Conservation (phyloP, 345 rosid species). For the Cardamine chenopodiifolia region DNA sequence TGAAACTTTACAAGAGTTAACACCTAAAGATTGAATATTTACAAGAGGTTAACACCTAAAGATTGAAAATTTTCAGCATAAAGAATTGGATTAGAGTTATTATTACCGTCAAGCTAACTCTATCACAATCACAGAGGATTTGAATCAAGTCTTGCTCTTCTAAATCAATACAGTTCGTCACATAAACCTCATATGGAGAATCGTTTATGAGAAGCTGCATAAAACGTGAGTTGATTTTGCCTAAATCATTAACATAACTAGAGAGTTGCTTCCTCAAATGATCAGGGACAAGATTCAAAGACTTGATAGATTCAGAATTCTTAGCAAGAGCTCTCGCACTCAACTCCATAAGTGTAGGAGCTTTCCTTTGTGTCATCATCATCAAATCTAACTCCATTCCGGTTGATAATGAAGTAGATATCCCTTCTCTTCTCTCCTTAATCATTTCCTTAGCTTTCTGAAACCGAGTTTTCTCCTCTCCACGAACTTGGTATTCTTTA, state of each 20-base stretch:
- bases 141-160: slow-evolving; percentile 43
- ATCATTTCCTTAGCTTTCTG: slow-evolving; percentile 40
- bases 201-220: slow-evolving; percentile 48
- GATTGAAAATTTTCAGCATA: background rate
- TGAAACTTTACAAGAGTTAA: slow-evolving; percentile 45
- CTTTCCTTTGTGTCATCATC: background rate
- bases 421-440: slow-evolving; percentile 25
- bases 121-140: slow-evolving; percentile 43
- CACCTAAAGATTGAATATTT: slow-evolving; percentile 35
- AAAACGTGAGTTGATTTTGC: slow-evolving; percentile 43
- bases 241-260: slow-evolving; percentile 28
- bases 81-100: background rate
- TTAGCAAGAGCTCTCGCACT: slow-evolving; percentile 44
- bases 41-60: background rate
- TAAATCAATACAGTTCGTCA: slow-evolving; percentile 38
- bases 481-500: background rate
- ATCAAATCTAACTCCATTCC: background rate
- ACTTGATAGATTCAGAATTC: slow-evolving; percentile 43
- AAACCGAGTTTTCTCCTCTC: slow-evolving; percentile 31
- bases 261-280: slow-evolving; percentile 45
- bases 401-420: background rate
- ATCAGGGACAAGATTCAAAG: slow-evolving; percentile 51
- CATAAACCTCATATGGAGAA: slow-evolving; percentile 46
- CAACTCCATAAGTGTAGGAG: slow-evolving; percentile 48
- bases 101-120: slow-evolving; percentile 42